phyloP scores from a whole-genome alignment of 495 filamentous ascomycete species.

The Penicillium turbatum region DNA sequence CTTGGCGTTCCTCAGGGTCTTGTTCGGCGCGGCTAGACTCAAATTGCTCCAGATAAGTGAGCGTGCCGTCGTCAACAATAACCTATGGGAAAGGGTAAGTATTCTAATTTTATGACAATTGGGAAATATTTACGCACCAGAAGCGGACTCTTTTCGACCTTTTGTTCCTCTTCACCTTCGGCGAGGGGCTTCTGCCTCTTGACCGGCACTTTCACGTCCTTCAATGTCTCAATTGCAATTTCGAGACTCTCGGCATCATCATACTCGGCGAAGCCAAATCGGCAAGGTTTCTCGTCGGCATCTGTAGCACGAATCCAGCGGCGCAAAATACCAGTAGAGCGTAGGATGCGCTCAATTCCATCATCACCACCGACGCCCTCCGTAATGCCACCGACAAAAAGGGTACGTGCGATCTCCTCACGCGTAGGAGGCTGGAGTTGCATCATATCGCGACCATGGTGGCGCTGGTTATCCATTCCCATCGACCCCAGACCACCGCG shows the following conservation, averaged over 20 bases:
- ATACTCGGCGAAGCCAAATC: constrained; percentile 96
- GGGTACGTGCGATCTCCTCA: constrained; percentile 85
- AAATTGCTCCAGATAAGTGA: constrained; percentile 77
- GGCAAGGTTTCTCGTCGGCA: constrained; percentile 76
- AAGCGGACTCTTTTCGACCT: constrained; percentile 64
- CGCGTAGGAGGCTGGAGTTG: constrained; percentile 77
- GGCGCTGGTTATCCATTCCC: constrained; percentile 62
- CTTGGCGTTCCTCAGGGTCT: constrained; percentile 58
- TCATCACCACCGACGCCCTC: constrained; percentile 73
- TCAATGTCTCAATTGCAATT: constrained; percentile 80
- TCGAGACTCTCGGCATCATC: constrained; percentile 87
- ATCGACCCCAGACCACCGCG: constrained; percentile 66
- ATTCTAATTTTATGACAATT: not conserved
- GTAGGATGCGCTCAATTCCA: constrained; percentile 75
- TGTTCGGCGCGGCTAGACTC: constrained; percentile 61
- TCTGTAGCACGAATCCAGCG: constrained; percentile 83
- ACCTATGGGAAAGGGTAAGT: constrained; percentile 44
- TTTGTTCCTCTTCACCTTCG: constrained; percentile 50
- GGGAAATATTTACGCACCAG: constrained; percentile 41
- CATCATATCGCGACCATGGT: constrained; percentile 67
- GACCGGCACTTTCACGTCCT: constrained; percentile 78
- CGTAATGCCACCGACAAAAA: constrained; percentile 85
- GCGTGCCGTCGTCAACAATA: constrained; percentile 74
- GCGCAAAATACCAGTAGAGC: constrained; percentile 69
- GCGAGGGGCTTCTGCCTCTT: constrained; percentile 57